Percentiles rank a stretch among this genome's conserved stretches.
Conservation (phyloP, 75 land plant genomes). For the Pseudotsuga menziesii region DNA sequence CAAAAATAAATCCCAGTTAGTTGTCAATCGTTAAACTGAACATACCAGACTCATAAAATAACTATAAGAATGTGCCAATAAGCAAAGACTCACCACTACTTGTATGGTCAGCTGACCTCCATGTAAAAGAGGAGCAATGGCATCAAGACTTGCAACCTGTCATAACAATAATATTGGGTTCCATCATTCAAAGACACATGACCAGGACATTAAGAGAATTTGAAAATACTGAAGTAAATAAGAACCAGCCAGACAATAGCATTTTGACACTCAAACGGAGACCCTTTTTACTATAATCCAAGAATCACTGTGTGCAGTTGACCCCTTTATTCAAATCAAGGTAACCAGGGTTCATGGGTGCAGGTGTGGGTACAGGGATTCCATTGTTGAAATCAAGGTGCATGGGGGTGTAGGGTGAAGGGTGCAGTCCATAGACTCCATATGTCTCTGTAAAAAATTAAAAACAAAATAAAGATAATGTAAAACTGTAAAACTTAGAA, state of each 20-base stretch:
- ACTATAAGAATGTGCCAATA: not conserved
- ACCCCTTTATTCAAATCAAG: not conserved
- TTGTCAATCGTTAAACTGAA: not conserved
- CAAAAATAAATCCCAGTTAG: not conserved
- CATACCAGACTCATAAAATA: no score
- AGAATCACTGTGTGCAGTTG: no score
- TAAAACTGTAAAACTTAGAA: no score
- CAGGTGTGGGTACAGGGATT: not conserved
- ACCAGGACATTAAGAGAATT: not conserved
- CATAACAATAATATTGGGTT: not conserved
- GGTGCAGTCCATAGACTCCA: no score
- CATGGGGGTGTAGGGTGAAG: no score
- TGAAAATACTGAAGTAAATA: not conserved
- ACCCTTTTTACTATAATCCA: no score
- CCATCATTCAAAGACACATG: not conserved
- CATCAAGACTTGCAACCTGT: conserved; percentile 50
- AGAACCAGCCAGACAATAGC: not conserved
- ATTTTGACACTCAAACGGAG: not conserved
- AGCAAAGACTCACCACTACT: conserved; percentile 36
- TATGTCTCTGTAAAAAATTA: no score
- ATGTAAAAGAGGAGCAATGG: conserved; percentile 47
- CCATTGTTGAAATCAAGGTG: not conserved
- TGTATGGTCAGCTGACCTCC: conserved; percentile 34
- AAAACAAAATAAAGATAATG: no score
- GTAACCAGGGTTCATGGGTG: not conserved